Conservation (phyloP, 805 yeast genomes). For the Wickerhamomyces mucosus region DNA sequence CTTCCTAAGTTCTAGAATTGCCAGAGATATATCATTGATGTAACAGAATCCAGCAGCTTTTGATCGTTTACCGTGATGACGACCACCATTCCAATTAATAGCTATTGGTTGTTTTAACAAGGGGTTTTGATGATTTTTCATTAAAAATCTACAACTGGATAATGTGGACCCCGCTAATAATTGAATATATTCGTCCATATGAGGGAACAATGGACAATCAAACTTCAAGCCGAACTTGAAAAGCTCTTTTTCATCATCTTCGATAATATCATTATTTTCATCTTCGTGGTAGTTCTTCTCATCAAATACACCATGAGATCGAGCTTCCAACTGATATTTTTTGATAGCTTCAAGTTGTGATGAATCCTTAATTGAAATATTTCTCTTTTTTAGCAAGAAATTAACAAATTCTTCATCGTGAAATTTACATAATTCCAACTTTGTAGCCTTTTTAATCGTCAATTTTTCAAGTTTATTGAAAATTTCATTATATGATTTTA, state of each 20-base stretch:
- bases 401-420: slow-evolving; percentile 39
- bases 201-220: slow-evolving; percentile 60
- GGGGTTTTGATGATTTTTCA: neutral
- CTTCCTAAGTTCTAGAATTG: slow-evolving; percentile 41
- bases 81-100: slow-evolving; percentile 73
- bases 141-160: slow-evolving; percentile 32
- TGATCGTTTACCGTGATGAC: slow-evolving; percentile 54
- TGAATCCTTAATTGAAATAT: slow-evolving; percentile 8
- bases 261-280: slow-evolving; percentile 4
- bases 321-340: neutral
- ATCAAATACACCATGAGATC: slow-evolving; percentile 1
- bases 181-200: slow-evolving; percentile 38
- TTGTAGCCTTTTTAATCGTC: slow-evolving; percentile 20
- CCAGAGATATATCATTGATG: slow-evolving; percentile 56
- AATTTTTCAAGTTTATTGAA: slow-evolving; percentile 19
- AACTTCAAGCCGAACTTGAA: slow-evolving; percentile 38
- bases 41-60: slow-evolving; percentile 67
- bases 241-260: slow-evolving; percentile 8
- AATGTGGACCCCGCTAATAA: slow-evolving; percentile 50
- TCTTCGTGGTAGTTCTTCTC: neutral
- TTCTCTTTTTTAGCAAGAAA: slow-evolving; percentile 24
- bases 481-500: slow-evolving; percentile 30
- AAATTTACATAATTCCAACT: slow-evolving; percentile 33
- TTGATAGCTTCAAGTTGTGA: no score
- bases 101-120: slow-evolving; percentile 23